Base-by-base conservation (phyloP, 768 basidiomycete species). In the Fistulinella prunicolor region DNA sequence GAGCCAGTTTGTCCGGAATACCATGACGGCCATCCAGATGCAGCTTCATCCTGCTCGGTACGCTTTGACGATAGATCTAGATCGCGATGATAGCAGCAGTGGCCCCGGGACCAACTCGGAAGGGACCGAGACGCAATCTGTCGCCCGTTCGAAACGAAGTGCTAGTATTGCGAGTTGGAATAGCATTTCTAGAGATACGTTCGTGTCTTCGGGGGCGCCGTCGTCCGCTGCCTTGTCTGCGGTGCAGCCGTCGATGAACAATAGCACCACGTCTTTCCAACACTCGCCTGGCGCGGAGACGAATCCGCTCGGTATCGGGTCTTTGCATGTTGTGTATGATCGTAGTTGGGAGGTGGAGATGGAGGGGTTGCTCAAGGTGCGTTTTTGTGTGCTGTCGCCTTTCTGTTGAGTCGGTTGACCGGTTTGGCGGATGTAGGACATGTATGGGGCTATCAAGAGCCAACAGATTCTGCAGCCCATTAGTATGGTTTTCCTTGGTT, bases 1-100 rank as follows among this genome's bases (percentile, higher is more conserved):
- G 17, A 77, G 60, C 44, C 94, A 97, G 61, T 99, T 98, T 66
- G 84, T 98, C 7, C 81, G 85, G 42, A 97, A 98, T 65, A 97
- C 94, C 1, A 78, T 98, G 65, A 71, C 80, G 4, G 86, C 91
- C 1, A 87, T 99, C 46, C 89, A 87, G 59, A 82, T 80, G 63
- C 89, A 91, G 53, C 68, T 85, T 29, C 81, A 83, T 49, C 78
- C 86, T 1, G 69, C 70, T 24, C 72, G 73, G 37, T 64, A 74
- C 4, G 70, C 78, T 14, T 85, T 87, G 0, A 74, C 74, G 16
- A 76, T 81, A 17, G 89, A 87, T 45, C 71, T 84, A 4, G 76
- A 80, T 21, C 74, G 77, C 34, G 86, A 91, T 52, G 89, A 89
- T 49, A 71, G 71, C 39, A 72, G 75, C 60, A 89, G 85, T 52